phyloP scores from a whole-genome alignment of 2,329 filamentous ascomycete species.

The Venturia nashicola region DNA sequence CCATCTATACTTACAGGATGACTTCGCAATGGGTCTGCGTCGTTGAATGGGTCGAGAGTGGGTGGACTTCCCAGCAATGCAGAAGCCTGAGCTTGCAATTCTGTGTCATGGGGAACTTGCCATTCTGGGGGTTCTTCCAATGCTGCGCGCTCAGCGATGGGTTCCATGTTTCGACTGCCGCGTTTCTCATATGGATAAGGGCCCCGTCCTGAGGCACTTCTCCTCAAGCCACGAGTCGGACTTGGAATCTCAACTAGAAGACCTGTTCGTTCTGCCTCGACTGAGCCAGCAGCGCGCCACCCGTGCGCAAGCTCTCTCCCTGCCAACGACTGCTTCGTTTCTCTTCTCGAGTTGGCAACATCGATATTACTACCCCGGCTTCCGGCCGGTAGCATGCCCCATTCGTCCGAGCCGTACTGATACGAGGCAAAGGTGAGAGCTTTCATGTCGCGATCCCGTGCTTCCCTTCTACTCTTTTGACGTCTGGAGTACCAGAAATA shows the following conservation, averaged over 20 bases:
- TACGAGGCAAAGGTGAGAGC: conserved; percentile 39
- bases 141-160: conserved; percentile 42
- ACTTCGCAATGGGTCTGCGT: conserved; percentile 24
- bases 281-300: conserved; percentile 1
- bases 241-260: conserved; percentile 35
- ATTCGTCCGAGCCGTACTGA: conserved; percentile 16
- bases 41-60: conserved; percentile 28
- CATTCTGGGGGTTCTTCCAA: conserved; percentile 5
- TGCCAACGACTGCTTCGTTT: background rate
- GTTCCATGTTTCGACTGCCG: conserved; percentile 36
- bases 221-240: conserved; percentile 34
- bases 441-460: conserved; percentile 42
- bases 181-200: conserved; percentile 18
- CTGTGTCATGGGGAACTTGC: conserved; percentile 7
- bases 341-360: background rate
- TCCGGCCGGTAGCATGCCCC: background rate
- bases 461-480: conserved; percentile 25
- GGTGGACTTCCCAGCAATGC: conserved; percentile 18
- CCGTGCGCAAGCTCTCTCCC: background rate
- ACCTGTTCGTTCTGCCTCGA: conserved; percentile 32
- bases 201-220: conserved; percentile 23
- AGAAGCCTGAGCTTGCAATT: conserved; percentile 13
- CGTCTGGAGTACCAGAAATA: conserved; percentile 36
- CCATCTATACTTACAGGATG: conserved; percentile 14
- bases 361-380: background rate